Evolutionary conservation across 1,284 basidiomycete species (phyloP), one percentile per base, ranked within the genome.

Genomic region (Entoloma clypeatum): DNA sequence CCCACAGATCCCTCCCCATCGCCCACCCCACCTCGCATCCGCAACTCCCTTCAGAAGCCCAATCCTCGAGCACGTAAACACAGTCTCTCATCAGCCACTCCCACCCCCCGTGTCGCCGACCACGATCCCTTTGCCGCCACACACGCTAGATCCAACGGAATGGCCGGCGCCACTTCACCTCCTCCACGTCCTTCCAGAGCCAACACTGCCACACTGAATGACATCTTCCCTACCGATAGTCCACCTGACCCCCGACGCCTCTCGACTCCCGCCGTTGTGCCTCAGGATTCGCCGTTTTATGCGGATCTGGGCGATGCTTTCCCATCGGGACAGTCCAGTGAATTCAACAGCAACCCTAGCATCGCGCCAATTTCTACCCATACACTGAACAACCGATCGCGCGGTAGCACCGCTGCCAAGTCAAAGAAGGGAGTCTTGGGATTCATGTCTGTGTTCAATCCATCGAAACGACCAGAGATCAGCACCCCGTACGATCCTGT

Each of bases 401-500:
- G 84, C 56, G 84, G 81, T 56, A 71, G 72, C 33, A 86, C 83
- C 6, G 59, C 74, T 5, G 61, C 67, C 11, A 86, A 84, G 61
- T 65, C 74, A 24, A 87, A 86, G 71, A 86, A 83, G 63, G 79
- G 82, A 49, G 77, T 89, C 60, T 67, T 88, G 34, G 77, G 79
- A 24, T 83, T 87, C 64, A 82, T 89, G 75, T 75, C 78, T 30
- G 80, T 94, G 51, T 80, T 94, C 59, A 82, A 78, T 48, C 74
- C 77, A 34, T 76, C 79, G 44, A 93, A 92, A 69, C 79, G 89
- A 29, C 85, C 86, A 13, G 92, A 96, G 66, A 99, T 99, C 69
- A 94, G 90, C 53, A 96, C 92, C 2, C 95, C 92, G 1, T 99
- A 97, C 63, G 96, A 99, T 64, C 96, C 96, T n/a, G 94, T 99